A percentile compares a stretch with the other conserved stretches of the same genome.
These are phyloP conservation scores for Penicillium sp. DNA, from an alignment of 2,329 filamentous ascomycete genomes.

Conservation along the genomic window DNA sequence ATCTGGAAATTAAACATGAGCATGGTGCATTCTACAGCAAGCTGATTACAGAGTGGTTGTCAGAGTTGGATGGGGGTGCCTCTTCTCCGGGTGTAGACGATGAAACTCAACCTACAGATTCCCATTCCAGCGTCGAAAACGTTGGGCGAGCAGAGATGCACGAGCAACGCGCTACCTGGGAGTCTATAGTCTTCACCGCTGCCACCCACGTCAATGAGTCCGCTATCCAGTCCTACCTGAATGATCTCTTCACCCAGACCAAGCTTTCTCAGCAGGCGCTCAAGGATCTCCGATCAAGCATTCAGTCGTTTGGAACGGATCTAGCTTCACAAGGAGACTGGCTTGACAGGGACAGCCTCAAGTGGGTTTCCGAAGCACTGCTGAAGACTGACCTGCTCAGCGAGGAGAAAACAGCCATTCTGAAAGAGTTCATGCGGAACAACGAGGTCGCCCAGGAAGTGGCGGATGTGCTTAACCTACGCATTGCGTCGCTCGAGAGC, in stretches of 20 bases:
- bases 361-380: slow-evolving; percentile 49
- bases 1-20: slow-evolving; percentile 53
- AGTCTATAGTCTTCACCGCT: slow-evolving; percentile 52
- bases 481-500: slow-evolving; percentile 48
- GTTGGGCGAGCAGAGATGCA: slow-evolving; percentile 54
- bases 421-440: slow-evolving; percentile 52
- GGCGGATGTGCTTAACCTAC: slow-evolving; percentile 56
- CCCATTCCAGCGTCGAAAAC: slow-evolving; percentile 43
- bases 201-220: slow-evolving; percentile 45
- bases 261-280: slow-evolving; percentile 44
- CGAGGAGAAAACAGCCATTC: slow-evolving; percentile 49
- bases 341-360: slow-evolving; percentile 44
- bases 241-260: slow-evolving; percentile 48
- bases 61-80: slow-evolving; percentile 30
- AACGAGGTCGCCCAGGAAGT: slow-evolving; percentile 52
- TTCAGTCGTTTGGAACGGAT: slow-evolving; percentile 39
- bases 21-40: slow-evolving; percentile 56
- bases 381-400: slow-evolving; percentile 51
- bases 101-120: slow-evolving; percentile 22
- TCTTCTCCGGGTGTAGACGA: slow-evolving; percentile 18
- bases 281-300: slow-evolving; percentile 38
- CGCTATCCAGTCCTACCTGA: slow-evolving; percentile 51
- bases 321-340: slow-evolving; percentile 31
- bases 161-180: slow-evolving; percentile 53
- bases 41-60: slow-evolving; percentile 55